phyloP scores from a whole-genome alignment of 1,284 basidiomycete genomes.

The Exsudoporus floridanus region DNA sequence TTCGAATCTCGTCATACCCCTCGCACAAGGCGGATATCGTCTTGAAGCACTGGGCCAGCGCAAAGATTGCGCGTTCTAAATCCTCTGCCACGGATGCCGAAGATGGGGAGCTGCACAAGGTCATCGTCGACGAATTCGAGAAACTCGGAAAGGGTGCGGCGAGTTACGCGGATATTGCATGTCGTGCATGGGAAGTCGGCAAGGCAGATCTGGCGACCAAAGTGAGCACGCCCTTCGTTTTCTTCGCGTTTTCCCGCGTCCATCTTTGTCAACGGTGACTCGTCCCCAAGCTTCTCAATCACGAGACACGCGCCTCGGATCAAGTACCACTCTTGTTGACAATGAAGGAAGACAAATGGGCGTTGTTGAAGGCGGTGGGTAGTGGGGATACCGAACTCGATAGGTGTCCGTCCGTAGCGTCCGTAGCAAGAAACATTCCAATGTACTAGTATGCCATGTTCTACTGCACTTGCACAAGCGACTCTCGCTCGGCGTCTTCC shows the following conservation, averaged over 20 bases:
- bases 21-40: slow-evolving; percentile 83
- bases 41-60: slow-evolving; percentile 93
- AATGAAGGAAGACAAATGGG: slow-evolving; percentile 93
- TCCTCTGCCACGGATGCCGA: slow-evolving; percentile 53
- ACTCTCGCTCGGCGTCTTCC: slow-evolving; percentile 89
- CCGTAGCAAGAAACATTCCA: slow-evolving; percentile 32
- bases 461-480: slow-evolving; percentile 82
- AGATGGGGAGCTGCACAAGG: slow-evolving; percentile 77
- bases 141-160: slow-evolving; percentile 69
- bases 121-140: slow-evolving; percentile 88
- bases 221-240: slow-evolving; percentile 42
- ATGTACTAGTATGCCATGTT: slow-evolving; percentile 93
- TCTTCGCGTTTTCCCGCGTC: not conserved
- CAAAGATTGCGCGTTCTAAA: slow-evolving; percentile 80
- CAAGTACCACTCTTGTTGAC: slow-evolving; percentile 89
- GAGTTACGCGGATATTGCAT: slow-evolving; percentile 94
- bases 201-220: slow-evolving; percentile 84
- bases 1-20: slow-evolving; percentile 87
- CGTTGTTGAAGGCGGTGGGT: slow-evolving; percentile 87
- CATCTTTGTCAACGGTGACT: not conserved
- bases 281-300: slow-evolving; percentile 76
- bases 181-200: slow-evolving; percentile 91
- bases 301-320: slow-evolving; percentile 86
- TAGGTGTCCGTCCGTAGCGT: slow-evolving; percentile 36
- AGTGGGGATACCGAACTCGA: slow-evolving; percentile 95